Evolutionary conservation across 345 rosid genomes (phyloP).

Genomic region (Sisymbrium irio): DNA sequence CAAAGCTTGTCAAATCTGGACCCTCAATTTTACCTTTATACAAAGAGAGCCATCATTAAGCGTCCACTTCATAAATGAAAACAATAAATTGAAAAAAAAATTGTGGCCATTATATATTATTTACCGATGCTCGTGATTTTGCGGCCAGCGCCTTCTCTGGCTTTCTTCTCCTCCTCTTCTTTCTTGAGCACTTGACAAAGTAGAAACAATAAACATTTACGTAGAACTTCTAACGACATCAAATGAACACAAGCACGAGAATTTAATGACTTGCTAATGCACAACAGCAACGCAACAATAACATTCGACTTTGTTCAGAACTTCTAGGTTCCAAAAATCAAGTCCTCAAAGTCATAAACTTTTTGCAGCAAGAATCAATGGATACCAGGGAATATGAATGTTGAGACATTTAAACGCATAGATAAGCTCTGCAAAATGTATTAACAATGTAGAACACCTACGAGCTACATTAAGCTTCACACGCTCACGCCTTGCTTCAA

Average conservation of each 20-base stretch:
- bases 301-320: neutral
- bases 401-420: neutral
- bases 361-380: constrained; percentile 2
- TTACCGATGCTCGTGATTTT: constrained; percentile 42
- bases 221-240: neutral
- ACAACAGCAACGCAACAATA: neutral
- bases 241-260: neutral
- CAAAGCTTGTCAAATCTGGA: constrained; percentile 84
- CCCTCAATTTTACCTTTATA: constrained; percentile 65
- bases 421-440: constrained; percentile 2
- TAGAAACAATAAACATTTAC: neutral
- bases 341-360: neutral
- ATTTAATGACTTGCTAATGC: neutral
- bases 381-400: neutral
- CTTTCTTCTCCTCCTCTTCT: constrained; percentile 82
- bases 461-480: constrained; percentile 80
- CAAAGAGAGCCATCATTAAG: neutral
- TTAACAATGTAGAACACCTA: constrained; percentile 40
- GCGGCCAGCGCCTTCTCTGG: constrained; percentile 54
- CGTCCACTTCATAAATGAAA: neutral
- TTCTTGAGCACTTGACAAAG: constrained; percentile 60
- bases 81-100: neutral
- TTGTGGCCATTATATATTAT: constrained; percentile 27
- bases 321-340: neutral
- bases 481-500: constrained; percentile 84